Base-by-base conservation (phyloP, 257 asterid genomes). In the Haberlea rhodopensis region DNA sequence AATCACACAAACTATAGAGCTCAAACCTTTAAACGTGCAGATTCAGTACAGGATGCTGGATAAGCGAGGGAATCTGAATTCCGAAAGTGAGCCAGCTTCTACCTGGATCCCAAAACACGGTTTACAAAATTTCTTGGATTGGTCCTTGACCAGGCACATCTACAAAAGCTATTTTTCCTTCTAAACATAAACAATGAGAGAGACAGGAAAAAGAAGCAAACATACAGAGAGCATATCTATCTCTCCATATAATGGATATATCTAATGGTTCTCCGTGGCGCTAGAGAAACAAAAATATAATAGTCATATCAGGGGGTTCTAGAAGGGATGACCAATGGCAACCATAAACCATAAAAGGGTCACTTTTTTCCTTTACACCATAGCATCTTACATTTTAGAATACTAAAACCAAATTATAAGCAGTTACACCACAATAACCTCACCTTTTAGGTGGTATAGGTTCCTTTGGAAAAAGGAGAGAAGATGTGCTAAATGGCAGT, bases 371-470 rank as follows among this genome's bases (percentile, higher is more conserved):
- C 31, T 26, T 51, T 53, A 53, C 8, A 3, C 2, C 63, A 60
- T 49, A 23, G 62, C 69, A 70, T 62, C 70, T 52, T 64, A 72
- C 63, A 19, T 23, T 52, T 45, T 19, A 65, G 43, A 21, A 6
- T 21, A 49, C 52, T 63, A 65, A 68, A 62, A 56, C 31, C 7
- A 49, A 29, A 56, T 62, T 40, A 71, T 18, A 22, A 54, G 49
- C 29, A 62, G 55, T 62, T 58, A 57, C 43, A 63, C 59, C 25
- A 28, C 57, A 71, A 24, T 68, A 24, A 24, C 27, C 53, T 59
- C 70, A 69, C 78, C 78, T 60, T 49, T 57, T 15, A 71, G 58
- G 23, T 49, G 46, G 46, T 37, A 53, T 43, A 62, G 48, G 27
- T 27, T 19, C 69, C 68, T 45, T 46, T 53, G 61, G 46, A 31